phyloP scores from a whole-genome alignment of 2,329 filamentous ascomycete genomes.

The Phoma sp. region DNA sequence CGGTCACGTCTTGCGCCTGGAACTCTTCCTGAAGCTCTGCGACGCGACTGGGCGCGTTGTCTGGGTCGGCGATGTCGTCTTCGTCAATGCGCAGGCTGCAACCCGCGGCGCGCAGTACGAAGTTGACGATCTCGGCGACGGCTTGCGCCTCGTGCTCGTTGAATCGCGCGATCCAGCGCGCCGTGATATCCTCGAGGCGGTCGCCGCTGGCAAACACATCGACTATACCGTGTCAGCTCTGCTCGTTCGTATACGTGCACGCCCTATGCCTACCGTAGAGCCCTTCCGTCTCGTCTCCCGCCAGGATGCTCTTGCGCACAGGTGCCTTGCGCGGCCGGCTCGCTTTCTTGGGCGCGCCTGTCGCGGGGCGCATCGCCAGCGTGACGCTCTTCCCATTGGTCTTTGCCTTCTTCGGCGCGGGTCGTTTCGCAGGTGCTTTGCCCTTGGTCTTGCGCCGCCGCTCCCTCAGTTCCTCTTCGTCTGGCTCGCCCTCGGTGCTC shows the following conservation, averaged over 20 bases:
- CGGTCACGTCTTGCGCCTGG: conserved; percentile 80
- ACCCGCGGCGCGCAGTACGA: conserved; percentile 72
- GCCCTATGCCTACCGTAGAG: conserved; percentile 59
- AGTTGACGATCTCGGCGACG: conserved; percentile 66
- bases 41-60: conserved; percentile 80
- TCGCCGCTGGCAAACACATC: conserved; percentile 65
- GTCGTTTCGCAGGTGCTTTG: conserved; percentile 43
- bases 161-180: conserved; percentile 64
- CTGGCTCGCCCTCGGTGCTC: conserved; percentile 47
- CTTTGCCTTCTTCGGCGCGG: conserved; percentile 61
- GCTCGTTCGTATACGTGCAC: neutral
- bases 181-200: conserved; percentile 62
- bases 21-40: conserved; percentile 88
- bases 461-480: conserved; percentile 49
- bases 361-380: conserved; percentile 61
- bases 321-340: conserved; percentile 57
- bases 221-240: conserved; percentile 47
- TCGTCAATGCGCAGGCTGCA: conserved; percentile 79
- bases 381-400: conserved; percentile 58
- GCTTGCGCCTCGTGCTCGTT: conserved; percentile 61
- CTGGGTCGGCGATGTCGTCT: conserved; percentile 87
- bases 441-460: conserved; percentile 42
- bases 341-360: conserved; percentile 49
- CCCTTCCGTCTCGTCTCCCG: conserved; percentile 58
- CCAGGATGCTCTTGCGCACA: conserved; percentile 59